Base-by-base conservation (phyloP, 306 rosid genomes). In the Biancaea sappan region DNA sequence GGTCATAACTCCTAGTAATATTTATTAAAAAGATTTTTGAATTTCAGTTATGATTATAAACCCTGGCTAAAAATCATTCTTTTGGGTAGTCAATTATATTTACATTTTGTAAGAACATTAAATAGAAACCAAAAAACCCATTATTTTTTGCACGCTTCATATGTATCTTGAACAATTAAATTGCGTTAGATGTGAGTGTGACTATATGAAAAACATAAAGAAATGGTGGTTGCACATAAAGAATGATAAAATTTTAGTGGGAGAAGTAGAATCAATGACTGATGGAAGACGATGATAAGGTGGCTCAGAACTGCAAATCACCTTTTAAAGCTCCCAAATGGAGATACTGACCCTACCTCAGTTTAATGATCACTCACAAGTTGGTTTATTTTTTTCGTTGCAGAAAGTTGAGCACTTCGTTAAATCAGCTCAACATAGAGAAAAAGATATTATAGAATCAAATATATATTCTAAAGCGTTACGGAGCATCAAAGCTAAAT, bases 331-430 rank as follows among this genome's bases (percentile, higher is more conserved):
- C 51, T 73, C 67, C 57, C 41, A 65, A 65, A 60, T 48, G 69
- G 84, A 58, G 54, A 72, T 69, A 34, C 64, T 3, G 85, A 78
- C 91, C 96, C 88, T 79, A 85, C 89, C 77, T 69, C 69, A 28
- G 41, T 61, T 41, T 79, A n/a, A n/a, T n/a, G n/a, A 74, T 71
- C 81, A 41, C 64, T 35, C 68, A 44, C 89, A 86, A 81, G 59
- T 81, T 83, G 91, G 22, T 69, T 81, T 71, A 70, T 71, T 81
- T 79, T 81, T 79, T 69, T 65, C 66, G 43, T 60, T 75, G 58
- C 77, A 47, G 59, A 78, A 78, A 82, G 76, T 63, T 70, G 66
- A 76, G 80, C 85, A 75, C 89, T 80, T 80, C 18, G 57, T 78
- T 75, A 79, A 75, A 75, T 83, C 60, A 76, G 24, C 76, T 65